A percentile compares a stretch with the other conserved stretches of the same genome.
Evolutionary conservation across 148 eudicot genomes (phyloP).

Genomic region (Vaccinium darrowii): DNA sequence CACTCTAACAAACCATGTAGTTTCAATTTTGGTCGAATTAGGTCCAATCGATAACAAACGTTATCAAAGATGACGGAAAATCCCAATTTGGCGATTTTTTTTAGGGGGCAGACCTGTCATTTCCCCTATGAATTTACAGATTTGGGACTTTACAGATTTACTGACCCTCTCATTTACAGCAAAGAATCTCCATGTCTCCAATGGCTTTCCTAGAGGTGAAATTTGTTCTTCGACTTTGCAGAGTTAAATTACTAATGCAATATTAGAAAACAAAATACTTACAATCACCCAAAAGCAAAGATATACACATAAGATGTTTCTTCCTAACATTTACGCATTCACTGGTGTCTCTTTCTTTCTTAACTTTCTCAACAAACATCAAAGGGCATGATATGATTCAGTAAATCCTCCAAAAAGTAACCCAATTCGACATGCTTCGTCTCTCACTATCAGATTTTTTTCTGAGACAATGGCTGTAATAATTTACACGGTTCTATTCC

Average conservation of each 20-base stretch:
- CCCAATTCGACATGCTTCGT: no score
- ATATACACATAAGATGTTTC: neutral
- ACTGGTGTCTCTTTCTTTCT: conserved; percentile 57
- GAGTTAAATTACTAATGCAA: conserved; percentile 40
- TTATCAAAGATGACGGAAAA: no score
- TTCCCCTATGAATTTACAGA: no score
- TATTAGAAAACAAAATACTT: neutral
- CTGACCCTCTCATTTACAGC: neutral
- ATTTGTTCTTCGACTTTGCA: conserved; percentile 91
- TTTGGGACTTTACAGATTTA: no score
- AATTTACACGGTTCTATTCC: conserved; percentile 48
- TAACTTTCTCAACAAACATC: conserved; percentile 81
- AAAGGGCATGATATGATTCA: no score
- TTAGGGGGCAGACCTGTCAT: no score
- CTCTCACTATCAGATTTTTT: conserved; percentile 94
- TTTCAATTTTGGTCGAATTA: no score
- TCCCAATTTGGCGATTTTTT: no score
- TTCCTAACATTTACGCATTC: conserved; percentile 65
- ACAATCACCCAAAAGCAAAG: neutral
- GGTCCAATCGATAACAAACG: no score
- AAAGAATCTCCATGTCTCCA: conserved; percentile 92
- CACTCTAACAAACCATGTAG: no score
- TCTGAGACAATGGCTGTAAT: conserved; percentile 88
- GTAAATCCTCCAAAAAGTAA: no score
- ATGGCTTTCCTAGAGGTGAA: conserved; percentile 92